Conservation (phyloP, 805 yeast species). For the Scheffersomyces ergatensis region DNA sequence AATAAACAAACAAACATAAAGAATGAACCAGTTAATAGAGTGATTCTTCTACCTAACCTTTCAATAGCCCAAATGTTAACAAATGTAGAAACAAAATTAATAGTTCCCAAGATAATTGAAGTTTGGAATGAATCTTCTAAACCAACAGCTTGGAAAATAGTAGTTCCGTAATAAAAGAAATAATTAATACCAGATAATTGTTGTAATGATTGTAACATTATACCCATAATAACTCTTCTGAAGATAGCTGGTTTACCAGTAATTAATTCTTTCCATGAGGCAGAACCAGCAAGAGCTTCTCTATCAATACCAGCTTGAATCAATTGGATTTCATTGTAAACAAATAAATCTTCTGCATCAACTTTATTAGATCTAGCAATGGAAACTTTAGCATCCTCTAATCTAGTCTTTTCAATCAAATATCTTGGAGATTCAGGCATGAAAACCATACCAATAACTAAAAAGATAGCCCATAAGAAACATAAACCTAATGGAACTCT, state of each 20-base stretch:
- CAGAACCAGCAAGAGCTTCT: conserved; percentile 62
- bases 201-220: conserved; percentile 56
- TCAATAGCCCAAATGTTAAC: conserved; percentile 52
- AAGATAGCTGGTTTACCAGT: conserved; percentile 63
- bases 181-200: conserved; percentile 61
- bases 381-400: conserved; percentile 53
- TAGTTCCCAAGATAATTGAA: conserved; percentile 53
- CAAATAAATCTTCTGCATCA: conserved; percentile 50
- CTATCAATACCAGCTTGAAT: conserved; percentile 60
- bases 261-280: conserved; percentile 62
- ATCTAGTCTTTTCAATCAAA: conserved; percentile 47
- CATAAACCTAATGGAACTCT: conserved; percentile 61
- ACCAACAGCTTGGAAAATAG: conserved; percentile 52
- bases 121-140: conserved; percentile 51
- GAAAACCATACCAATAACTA: conserved; percentile 49
- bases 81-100: conserved; percentile 54
- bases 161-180: conserved; percentile 60
- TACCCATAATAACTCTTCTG: conserved; percentile 55
- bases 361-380: conserved; percentile 59
- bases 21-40: conserved; percentile 42
- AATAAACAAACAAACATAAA: conserved; percentile 57
- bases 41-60: conserved; percentile 45
- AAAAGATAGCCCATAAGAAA: conserved; percentile 49
- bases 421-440: conserved; percentile 73
- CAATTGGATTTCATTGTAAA: conserved; percentile 49